Base-by-base conservation (phyloP, 2,329 filamentous ascomycete species). In the Aspergillus pseudonomiae region DNA sequence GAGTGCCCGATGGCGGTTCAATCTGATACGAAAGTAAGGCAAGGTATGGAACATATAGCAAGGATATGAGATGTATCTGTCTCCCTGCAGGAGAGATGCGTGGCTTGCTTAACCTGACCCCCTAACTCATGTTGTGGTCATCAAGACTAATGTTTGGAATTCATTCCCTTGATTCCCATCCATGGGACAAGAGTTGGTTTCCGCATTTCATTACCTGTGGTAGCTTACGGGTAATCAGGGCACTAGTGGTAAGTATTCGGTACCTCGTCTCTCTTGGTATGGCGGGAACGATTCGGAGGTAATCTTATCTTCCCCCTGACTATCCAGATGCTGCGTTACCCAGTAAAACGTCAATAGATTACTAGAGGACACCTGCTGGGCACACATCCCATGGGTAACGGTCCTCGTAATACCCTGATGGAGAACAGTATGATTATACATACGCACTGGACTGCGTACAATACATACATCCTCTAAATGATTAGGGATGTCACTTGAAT, bases 121-220 rank as follows among this genome's bases (percentile, higher is more conserved):
- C 30, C 50, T 53, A 28, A 32, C 16, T 53, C 30, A 53, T 53
- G 50, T 3, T 34, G 28, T 26, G n/a, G 24, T 55, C 52, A 55
- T 55, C 39, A 14, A 16, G n/a, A 39, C 39, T 12, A 19, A 52
- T 21, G 6, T 5, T 55, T 34, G 52, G 26, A 39, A n/a, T 19
- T 7, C 19, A 55, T 55, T 55, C 52, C 52, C 52, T 41, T 39
- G 32, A 41, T 55, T 55, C 52, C 19, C 10, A 14, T n/a, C 52
- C 52, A 54, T 34, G 52, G 52, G n/a, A 32, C 28, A 32, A n/a
- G 9, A n/a, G 48, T 54, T 55, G 34, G 32, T 36, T 55, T 55
- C 52, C 52, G 30, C 52, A 16, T 39, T 55, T 55, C 34, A 21
- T n/a, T 50, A 50, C 46, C 46, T 5, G 28, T 54, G 30, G 52